Conservation (phyloP, 176 grass and related monocot species). For the Triticum aestivum region IWGSC_CS_RefSeq_v2.1 NC_057801.1:620295348-620295847, state of each 20-base stretch:
- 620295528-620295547: constrained; percentile 78
- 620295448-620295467: constrained; percentile 91
- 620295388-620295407: constrained; percentile 30
- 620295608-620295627: not conserved
- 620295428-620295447: constrained; percentile 67
- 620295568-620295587: not conserved
- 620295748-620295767: constrained; percentile 62
- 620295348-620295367: constrained; percentile 28
- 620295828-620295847: not conserved
- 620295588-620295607: not conserved
- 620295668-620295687: not conserved
- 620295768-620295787: constrained; percentile 84
- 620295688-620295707: constrained; percentile 97
- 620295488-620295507: constrained; percentile 75
- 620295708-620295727: constrained; percentile 91
- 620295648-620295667: not conserved
- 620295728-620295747: constrained; percentile 84
- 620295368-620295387: not conserved
- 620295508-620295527: constrained; percentile 47
- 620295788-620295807: constrained; percentile 87
- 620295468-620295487: constrained; percentile 98
- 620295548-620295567: not conserved
- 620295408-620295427: constrained; percentile 54
- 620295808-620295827: constrained; percentile 45
- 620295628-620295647: constrained; percentile 4